Base-by-base conservation (phyloP, 176 grass and related monocot species). In the Otatea glauca region DNA sequence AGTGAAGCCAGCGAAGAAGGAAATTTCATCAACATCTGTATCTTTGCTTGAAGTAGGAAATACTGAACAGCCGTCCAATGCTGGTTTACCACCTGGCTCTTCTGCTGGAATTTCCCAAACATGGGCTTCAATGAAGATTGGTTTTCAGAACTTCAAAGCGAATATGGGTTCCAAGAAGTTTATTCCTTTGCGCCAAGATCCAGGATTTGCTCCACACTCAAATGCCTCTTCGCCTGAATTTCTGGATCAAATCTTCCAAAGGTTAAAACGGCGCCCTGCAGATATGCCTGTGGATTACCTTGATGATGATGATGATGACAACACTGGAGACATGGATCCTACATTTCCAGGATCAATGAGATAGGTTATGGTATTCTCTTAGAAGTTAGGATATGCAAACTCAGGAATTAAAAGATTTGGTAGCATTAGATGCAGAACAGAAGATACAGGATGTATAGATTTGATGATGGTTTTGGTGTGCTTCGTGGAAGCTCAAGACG, bases 201-300 rank as follows among this genome's bases (percentile, higher is more conserved):
- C 87, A 56, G 93, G 86, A 67, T 88, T 74, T 44, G 51, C 72
- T 53, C 50, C 68, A 25, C 90, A 96, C 50, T 76, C 63, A 2
- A 74, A 53, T 37, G 29, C 6, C 61, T 72, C 89, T 65, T 94
- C 91, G 13, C 85, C 85, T 0, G 89, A 96, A 73, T 99, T 90
- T 21, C 91, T 99, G n/a, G 96, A 99, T 91, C 93, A 96, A 55
- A 99, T 99, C 75, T 96, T 99, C 80, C 90, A 96, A 72, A 99
- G 74, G 70, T 78, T 99, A 85, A 96, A 94, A 86, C 90, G 84
- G 61, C 90, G 88, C 13, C 88, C 93, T 16, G 84, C 85, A 53
- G 87, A 91, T 58, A 17, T 43, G 37, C 90, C 91, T 44, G 84
- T 86, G 51, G 84, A 91, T 89, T 89, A 88, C 65, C 88, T 92